phyloP scores from a whole-genome alignment of 192 early-diverging fungal genomes.

The Obelidium mucronatum region DNA sequence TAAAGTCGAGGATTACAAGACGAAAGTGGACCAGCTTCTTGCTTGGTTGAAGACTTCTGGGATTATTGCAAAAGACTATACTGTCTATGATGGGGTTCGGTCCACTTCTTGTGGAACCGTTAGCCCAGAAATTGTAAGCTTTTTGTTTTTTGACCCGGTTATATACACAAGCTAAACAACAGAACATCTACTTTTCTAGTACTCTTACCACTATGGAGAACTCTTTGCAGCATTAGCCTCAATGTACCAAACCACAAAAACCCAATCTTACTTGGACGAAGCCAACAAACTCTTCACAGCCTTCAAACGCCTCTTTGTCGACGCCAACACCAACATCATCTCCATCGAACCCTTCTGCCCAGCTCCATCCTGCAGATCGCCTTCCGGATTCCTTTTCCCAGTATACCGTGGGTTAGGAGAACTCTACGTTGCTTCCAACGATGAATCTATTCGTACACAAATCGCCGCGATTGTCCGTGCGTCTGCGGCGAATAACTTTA shows the following conservation, averaged over 20 bases:
- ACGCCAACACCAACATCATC: not conserved
- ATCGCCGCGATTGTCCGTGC: constrained; percentile 9
- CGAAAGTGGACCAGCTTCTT: constrained; percentile 38
- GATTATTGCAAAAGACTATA: not conserved
- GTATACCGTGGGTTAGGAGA: constrained; percentile 28
- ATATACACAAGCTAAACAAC: not conserved
- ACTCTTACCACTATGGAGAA: constrained; percentile 32
- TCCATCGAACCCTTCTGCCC: not conserved
- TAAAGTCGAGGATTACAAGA: constrained; percentile 37
- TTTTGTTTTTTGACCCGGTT: too few relatives aligned
- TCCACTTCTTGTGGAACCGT: not conserved
- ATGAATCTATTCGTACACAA: not conserved
- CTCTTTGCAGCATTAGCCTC: constrained; percentile 16
- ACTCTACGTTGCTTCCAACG: constrained; percentile 12
- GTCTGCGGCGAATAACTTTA: not conserved
- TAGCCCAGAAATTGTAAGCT: constrained; percentile 10
- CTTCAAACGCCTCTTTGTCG: not conserved
- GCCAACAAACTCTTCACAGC: not conserved
- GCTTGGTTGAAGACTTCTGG: constrained; percentile 43
- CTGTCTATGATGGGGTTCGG: constrained; percentile 22
- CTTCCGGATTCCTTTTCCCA: constrained; percentile 4
- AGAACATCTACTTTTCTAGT: not conserved
- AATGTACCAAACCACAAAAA: constrained; percentile 20
- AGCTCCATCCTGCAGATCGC: not conserved
- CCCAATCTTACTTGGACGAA: constrained; percentile 8